Evolutionary conservation across 1,284 basidiomycete genomes (phyloP).

Genomic region (Ustilago curta): DNA sequence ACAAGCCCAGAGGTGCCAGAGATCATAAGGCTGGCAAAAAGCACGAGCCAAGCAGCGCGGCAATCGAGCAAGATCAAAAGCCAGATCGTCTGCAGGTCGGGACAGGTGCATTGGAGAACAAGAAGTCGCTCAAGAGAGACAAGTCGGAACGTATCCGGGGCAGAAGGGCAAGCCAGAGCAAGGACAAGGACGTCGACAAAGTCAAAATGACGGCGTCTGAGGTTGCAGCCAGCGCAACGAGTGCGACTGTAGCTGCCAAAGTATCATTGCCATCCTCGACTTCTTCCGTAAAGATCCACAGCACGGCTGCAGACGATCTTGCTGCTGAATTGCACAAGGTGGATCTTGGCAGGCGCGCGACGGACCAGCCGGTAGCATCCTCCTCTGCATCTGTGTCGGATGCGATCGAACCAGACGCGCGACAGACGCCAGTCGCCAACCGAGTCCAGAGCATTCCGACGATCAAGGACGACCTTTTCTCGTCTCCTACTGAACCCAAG

Average conservation of each 20-base stretch:
- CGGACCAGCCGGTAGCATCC: not conserved
- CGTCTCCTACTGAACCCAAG: conserved; percentile 35
- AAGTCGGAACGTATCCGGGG: conserved; percentile 49
- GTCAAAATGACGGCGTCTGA: conserved; percentile 24
- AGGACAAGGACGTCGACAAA: conserved; percentile 42
- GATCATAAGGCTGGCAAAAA: conserved; percentile 18
- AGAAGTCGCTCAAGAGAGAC: conserved; percentile 41
- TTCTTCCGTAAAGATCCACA: not conserved
- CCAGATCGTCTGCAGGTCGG: conserved; percentile 10
- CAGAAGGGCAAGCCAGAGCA: conserved; percentile 36
- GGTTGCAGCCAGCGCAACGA: not conserved
- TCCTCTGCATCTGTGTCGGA: not conserved
- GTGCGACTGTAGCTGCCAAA: conserved; percentile 3
- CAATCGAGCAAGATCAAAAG: conserved; percentile 2
- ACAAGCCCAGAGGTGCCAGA: conserved; percentile 11
- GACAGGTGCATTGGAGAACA: conserved; percentile 16
- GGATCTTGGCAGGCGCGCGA: conserved; percentile 1
- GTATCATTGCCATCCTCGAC: conserved; percentile 18
- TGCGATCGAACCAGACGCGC: not conserved
- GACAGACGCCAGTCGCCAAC: conserved; percentile 27
- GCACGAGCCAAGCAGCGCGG: conserved; percentile 1
- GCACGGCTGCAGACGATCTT: conserved; percentile 19
- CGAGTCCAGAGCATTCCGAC: conserved; percentile 37
- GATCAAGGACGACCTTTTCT: conserved; percentile 41
- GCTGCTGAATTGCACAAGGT: conserved; percentile 12